Conservation (phyloP, 805 yeast species). For the Yamadazyma olivae region DNA sequence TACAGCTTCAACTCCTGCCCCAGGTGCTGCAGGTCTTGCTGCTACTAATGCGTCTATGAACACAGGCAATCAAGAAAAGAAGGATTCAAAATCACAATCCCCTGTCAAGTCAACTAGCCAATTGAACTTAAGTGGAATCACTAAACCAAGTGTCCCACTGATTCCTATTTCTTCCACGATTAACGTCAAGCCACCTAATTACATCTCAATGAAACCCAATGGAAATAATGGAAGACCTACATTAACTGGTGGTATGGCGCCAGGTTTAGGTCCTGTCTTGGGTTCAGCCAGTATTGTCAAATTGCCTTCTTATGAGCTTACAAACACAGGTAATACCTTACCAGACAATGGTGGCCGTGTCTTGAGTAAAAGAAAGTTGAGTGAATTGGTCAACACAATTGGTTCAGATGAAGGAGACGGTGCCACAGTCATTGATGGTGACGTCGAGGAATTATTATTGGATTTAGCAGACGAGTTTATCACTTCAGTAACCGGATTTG, state of each 20-base stretch:
- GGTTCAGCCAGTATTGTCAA: conserved; percentile 73
- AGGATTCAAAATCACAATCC: conserved; percentile 8
- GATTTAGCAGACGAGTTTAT: conserved; percentile 97
- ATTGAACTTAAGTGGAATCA: conserved; percentile 36
- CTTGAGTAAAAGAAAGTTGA: conserved; percentile 81
- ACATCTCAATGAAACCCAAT: conserved; percentile 62
- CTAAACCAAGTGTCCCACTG: conserved; percentile 59
- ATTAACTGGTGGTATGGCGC: conserved; percentile 78
- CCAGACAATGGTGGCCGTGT: conserved; percentile 72
- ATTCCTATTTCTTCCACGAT: conserved; percentile 70
- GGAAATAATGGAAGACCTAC: conserved; percentile 61
- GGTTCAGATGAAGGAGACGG: conserved; percentile 90
- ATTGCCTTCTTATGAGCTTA: conserved; percentile 77
- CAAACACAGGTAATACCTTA: conserved; percentile 27
- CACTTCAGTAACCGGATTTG: conserved; percentile 84
- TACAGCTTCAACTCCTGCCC: conserved; percentile 7
- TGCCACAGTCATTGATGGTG: conserved; percentile 89
- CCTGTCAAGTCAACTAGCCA: conserved; percentile 13
- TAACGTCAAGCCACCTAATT: conserved; percentile 60
- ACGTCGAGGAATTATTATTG: conserved; percentile 84
- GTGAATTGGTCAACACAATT: conserved; percentile 79
- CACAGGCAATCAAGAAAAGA: conserved; percentile 1
- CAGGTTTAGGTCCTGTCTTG: conserved; percentile 58
- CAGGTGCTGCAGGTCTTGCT: conserved; percentile 10
- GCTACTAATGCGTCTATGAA: conserved; percentile 8